Percentiles rank a stretch among this genome's conserved stretches.
These are phyloP conservation scores for Linnemannia hyalina DNA, from an alignment of 192 early-diverging fungal species.

Conservation along the genomic window DNA sequence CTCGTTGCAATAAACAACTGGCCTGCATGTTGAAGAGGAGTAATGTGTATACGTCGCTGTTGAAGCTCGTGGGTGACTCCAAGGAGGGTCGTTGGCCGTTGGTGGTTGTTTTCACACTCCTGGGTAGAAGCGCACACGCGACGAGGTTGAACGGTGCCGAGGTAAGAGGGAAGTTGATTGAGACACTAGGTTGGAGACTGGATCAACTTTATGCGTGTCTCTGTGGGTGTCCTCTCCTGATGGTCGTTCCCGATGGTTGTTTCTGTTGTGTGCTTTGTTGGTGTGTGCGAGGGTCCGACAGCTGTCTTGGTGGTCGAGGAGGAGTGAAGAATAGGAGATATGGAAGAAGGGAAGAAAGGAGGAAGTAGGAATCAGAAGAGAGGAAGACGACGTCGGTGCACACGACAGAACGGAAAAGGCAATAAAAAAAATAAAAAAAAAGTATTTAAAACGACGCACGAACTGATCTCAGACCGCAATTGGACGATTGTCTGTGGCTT, in stretches of 20 bases:
- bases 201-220: background rate
- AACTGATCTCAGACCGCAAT: background rate
- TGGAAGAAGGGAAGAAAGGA: background rate
- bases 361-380: background rate
- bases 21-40: slow-evolving; percentile 27
- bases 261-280: background rate
- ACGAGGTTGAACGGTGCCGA: background rate
- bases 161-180: background rate
- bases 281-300: too few species aligned
- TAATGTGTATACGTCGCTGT: background rate
- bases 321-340: background rate
- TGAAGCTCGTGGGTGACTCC: background rate
- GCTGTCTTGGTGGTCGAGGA: too few species aligned
- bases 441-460: background rate
- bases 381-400: background rate
- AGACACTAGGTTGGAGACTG: background rate
- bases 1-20: slow-evolving; percentile 28
- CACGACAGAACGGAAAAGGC: slow-evolving; percentile 2
- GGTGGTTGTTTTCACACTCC: background rate
- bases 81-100: background rate
- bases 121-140: background rate
- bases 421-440: background rate
- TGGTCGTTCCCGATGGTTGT: background rate
- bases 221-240: background rate
- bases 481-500: background rate